Evolutionary conservation across 78 protist genomes (phyloP), one percentile per base, ranked within the genome.

Genomic region (Dictyostelium firmibasis): DNA sequence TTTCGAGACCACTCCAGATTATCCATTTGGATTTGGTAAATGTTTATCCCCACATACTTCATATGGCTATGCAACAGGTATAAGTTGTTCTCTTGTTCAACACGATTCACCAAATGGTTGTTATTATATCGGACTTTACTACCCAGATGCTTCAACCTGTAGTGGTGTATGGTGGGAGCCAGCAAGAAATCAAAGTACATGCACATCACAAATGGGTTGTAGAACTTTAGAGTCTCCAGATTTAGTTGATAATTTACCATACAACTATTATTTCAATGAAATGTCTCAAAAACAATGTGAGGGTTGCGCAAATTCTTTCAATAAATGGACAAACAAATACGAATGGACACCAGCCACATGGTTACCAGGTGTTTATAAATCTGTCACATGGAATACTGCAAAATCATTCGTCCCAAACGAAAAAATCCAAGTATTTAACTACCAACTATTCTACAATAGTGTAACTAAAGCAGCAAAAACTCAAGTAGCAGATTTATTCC

Each of bases 311-410:
- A 74, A 85, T 35, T 10, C 43, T 9, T 50, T 53, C 36, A 33
- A 43, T 31, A n/a, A 47, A 50, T 85, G 84, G 83, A 47, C 31
- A 23, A 72, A 72, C n/a, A 85, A 38, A 29, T 85, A 50, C 38
- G 11, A 44, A 9, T 85, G 92, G 92, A 53, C 23, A 1, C n/a
- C 92, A 35, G 92, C 53, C n/a, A 47, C 14, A 16, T 85, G 92
- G 92, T 14, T 14, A 29, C 92, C 92, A 20, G 83, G 84, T 74
- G 84, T 85, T 29, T 72, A 33, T 33, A 72, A 14, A 14, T 4
- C 20, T 14, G 31, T 13, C 10, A 36, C 16, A 9, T 78, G 86
- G 86, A 41, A 43, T 0, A 20, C 5, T 33, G n/a, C 67, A 57
- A 25, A 60, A 13, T 9, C 29, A 64, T 70, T 23, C 38, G 16